These are phyloP conservation scores for Anthoceros angustus DNA, from an alignment of 225 moss, liverwort and hornwort genomes.

Conservation along the genomic window DNA sequence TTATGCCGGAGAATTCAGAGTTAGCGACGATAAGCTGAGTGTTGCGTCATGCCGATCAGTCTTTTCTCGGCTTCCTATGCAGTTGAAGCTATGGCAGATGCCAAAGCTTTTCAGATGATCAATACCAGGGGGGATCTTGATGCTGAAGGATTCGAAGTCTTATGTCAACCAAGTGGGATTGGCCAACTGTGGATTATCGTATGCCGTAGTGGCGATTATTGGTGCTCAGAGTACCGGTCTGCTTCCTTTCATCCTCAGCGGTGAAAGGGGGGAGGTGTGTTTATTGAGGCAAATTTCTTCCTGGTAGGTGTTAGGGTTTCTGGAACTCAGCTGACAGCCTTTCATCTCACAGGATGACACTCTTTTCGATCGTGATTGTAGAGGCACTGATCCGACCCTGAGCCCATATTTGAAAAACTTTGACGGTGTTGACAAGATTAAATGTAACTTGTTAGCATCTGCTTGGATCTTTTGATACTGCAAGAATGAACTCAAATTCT, in stretches of 20 bases:
- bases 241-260: conserved; percentile 15
- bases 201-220: conserved; percentile 96
- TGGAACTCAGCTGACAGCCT: too few relatives aligned
- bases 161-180: conserved; percentile 38
- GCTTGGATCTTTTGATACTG: too few relatives aligned
- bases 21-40: too few relatives aligned
- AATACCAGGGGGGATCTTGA: conserved; percentile 54
- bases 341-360: conserved; percentile 40
- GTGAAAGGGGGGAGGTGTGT: conserved; percentile 58
- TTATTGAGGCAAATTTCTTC: not conserved
- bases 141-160: conserved; percentile 25
- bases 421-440: too few relatives aligned
- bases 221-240: conserved; percentile 91
- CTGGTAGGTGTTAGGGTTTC: not conserved
- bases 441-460: too few relatives aligned
- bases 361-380: conserved; percentile 29
- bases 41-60: too few relatives aligned
- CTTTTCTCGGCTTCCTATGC: too few relatives aligned
- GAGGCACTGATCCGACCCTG: too few relatives aligned
- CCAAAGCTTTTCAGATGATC: conserved; percentile 59
- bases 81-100: too few relatives aligned
- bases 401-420: too few relatives aligned
- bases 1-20: too few relatives aligned
- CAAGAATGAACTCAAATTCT: too few relatives aligned
- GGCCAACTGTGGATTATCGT: conserved; percentile 64